A percentile compares a stretch with the other conserved stretches of the same genome.
These are phyloP conservation scores for Leishmania aethiopica DNA, from an alignment of 208 protist genomes.

Conservation along the genomic window DNA sequence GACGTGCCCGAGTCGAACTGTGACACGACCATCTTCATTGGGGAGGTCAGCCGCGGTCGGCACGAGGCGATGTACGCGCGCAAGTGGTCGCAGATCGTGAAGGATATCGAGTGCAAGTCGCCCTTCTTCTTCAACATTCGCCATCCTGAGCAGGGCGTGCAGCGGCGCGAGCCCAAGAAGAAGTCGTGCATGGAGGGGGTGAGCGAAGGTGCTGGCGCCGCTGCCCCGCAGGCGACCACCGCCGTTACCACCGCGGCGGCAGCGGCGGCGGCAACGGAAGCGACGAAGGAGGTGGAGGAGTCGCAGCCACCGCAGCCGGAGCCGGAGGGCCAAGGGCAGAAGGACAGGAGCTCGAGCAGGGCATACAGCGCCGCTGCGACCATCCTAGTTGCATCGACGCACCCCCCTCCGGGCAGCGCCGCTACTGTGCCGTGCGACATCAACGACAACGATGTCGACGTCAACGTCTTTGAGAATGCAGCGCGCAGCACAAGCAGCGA, in stretches of 20 bases:
- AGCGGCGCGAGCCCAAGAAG: conserved; percentile 44
- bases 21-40: conserved; percentile 90
- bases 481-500: neutral
- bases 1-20: conserved; percentile 41
- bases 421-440: neutral
- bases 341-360: neutral
- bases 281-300: neutral
- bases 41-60: conserved; percentile 87
- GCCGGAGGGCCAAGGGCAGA: neutral
- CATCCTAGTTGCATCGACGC: neutral
- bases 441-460: neutral
- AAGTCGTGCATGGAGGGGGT: conserved; percentile 12
- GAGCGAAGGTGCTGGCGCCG: neutral
- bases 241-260: neutral
- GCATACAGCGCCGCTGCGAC: neutral
- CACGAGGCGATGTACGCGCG: conserved; percentile 85
- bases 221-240: neutral
- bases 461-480: neutral
- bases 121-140: conserved; percentile 92
- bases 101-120: conserved; percentile 75
- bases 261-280: neutral
- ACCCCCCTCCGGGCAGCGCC: too few species aligned
- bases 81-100: conserved; percentile 83
- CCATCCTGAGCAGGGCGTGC: conserved; percentile 80
- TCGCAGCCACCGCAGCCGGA: neutral